Percentiles rank a stretch among this genome's conserved stretches.
phyloP scores from a whole-genome alignment of 1,139 yeast genomes.

The Sugiyamaella novakii region DNA sequence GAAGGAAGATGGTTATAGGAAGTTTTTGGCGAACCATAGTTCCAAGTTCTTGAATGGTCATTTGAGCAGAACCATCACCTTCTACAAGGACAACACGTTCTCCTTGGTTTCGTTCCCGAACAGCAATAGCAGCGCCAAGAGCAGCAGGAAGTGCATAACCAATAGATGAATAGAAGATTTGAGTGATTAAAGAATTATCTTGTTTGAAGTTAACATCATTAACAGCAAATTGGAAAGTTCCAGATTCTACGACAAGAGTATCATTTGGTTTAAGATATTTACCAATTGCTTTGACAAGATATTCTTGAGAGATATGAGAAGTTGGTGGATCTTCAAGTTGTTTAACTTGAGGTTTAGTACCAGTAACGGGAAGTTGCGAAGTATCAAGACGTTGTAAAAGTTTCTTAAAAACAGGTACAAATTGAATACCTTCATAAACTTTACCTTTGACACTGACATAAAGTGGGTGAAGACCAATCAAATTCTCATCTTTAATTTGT shows the following conservation, averaged over 20 bases:
- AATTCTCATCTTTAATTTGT: conserved; percentile 41
- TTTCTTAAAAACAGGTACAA: conserved; percentile 51
- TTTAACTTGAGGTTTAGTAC: conserved; percentile 29
- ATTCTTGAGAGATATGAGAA: conserved; percentile 44
- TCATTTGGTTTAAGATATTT: conserved; percentile 59
- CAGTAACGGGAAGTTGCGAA: conserved; percentile 37
- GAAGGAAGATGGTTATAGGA: conserved; percentile 63
- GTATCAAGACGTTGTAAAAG: conserved; percentile 44
- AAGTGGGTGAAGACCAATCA: conserved; percentile 47
- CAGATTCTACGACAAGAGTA: conserved; percentile 71
- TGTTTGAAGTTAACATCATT: conserved; percentile 63
- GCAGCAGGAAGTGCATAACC: conserved; percentile 88
- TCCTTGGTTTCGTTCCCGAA: conserved; percentile 49
- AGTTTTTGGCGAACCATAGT: conserved; percentile 62
- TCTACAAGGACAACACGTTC: conserved; percentile 69
- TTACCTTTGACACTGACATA: conserved; percentile 51
- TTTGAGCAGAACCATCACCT: conserved; percentile 92
- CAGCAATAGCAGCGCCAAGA: conserved; percentile 74
- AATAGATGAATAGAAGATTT: conserved; percentile 76
- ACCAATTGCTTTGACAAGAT: conserved; percentile 37
- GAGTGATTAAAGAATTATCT: conserved; percentile 56
- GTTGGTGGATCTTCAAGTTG: conserved; percentile 29
- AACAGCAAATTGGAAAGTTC: conserved; percentile 72
- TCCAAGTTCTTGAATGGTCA: conserved; percentile 77
- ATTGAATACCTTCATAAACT: conserved; percentile 45